Evolutionary conservation across 805 yeast genomes (phyloP).

Genomic region (Suhomyces vadensis): DNA sequence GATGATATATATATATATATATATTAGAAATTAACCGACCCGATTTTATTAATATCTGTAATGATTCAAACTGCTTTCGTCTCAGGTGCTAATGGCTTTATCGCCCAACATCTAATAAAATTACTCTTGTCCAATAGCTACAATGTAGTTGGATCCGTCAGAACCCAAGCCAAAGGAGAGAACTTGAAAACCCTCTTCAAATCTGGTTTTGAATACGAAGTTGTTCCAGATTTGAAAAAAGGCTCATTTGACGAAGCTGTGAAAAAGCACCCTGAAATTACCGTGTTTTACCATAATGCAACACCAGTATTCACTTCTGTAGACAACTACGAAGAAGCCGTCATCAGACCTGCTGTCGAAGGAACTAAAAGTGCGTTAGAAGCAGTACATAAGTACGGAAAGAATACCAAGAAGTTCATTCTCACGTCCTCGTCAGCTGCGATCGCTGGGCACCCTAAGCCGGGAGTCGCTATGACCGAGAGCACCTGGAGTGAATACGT

Average conservation of each 20-base stretch:
- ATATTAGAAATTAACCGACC: no score
- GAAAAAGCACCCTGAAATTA: conserved; percentile 26
- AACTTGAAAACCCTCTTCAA: conserved; percentile 7
- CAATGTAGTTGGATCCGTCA: conserved; percentile 28
- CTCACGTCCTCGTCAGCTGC: conserved; percentile 21
- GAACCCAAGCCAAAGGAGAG: conserved; percentile 26
- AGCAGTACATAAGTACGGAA: conserved; percentile 17
- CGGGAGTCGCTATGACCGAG: conserved; percentile 36
- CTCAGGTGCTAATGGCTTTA: conserved; percentile 36
- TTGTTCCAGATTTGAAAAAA: conserved; percentile 23
- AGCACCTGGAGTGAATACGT: conserved; percentile 55
- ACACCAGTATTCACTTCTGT: conserved; percentile 28
- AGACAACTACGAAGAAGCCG: conserved; percentile 19
- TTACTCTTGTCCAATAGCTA: conserved; percentile 23
- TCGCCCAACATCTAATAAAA: conserved; percentile 29
- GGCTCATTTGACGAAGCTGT: conserved; percentile 31
- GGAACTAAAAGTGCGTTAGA: conserved; percentile 28
- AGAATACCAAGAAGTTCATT: conserved; percentile 17
- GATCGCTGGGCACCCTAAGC: conserved; percentile 8
- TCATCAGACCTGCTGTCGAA: conserved; percentile 28
- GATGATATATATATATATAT: no score
- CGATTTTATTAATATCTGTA: no score
- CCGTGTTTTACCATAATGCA: conserved; percentile 32
- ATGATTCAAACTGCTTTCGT: conserved; percentile 20
- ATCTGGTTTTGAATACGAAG: conserved; percentile 22